Percentiles rank a stretch among this genome's conserved stretches.
Conservation (phyloP, 108 stramenopile genomes). For the Fragilaria radians region DNA sequence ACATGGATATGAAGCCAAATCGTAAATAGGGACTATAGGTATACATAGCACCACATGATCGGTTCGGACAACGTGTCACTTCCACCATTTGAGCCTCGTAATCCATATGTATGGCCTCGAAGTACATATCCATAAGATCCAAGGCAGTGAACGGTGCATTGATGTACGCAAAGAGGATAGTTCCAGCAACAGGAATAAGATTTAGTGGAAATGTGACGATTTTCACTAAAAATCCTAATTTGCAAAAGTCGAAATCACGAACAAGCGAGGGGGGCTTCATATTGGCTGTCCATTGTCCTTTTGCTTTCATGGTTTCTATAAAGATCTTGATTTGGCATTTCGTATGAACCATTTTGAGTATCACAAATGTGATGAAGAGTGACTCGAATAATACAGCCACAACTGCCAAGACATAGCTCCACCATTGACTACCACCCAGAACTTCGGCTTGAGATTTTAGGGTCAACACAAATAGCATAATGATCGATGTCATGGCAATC, state of each 20-base stretch:
- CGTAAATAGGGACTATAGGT: neutral
- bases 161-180: neutral
- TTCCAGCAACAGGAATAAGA: neutral
- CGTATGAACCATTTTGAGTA: neutral
- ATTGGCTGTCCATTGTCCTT: neutral
- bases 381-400: neutral
- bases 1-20: neutral
- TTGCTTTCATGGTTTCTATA: neutral
- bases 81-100: neutral
- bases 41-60: neutral
- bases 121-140: slow-evolving; percentile 1
- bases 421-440: neutral
- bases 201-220: neutral
- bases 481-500: neutral
- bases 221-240: neutral
- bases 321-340: neutral
- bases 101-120: neutral
- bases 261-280: neutral
- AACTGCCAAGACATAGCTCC: neutral
- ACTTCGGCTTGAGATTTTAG: neutral
- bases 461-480: neutral
- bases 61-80: neutral
- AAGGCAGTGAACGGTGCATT: neutral
- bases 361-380: neutral
- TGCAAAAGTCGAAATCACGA: neutral